These are phyloP conservation scores for Lenwebbia sp. DNA, from an alignment of 345 rosid genomes.

Conservation along the genomic window DNA sequence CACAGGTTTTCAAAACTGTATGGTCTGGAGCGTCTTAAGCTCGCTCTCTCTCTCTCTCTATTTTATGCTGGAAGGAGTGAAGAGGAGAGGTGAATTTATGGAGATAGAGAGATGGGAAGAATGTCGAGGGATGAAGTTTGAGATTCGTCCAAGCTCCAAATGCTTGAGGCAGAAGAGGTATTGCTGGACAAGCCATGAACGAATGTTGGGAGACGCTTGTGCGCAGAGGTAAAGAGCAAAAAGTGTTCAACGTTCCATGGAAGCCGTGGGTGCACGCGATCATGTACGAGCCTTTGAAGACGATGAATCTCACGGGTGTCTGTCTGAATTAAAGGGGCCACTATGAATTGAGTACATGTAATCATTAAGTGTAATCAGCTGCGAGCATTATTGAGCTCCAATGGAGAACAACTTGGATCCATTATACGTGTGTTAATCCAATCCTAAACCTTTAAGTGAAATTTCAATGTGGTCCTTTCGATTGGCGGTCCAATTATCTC, in stretches of 20 bases:
- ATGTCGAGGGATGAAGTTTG: background rate
- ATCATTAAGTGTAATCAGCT: background rate
- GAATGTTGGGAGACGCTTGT: background rate
- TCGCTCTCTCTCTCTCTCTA: background rate
- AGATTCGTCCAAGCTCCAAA: background rate
- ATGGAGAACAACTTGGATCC: background rate
- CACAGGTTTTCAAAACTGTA: background rate
- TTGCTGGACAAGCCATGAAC: background rate
- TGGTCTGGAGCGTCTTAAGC: background rate
- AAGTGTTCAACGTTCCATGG: background rate
- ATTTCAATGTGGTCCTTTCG: fast-evolving
- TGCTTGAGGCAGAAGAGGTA: background rate
- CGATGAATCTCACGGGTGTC: too few species aligned
- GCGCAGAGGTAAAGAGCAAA: background rate
- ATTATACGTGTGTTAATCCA: background rate
- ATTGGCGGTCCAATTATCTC: background rate
- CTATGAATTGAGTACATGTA: too few species aligned
- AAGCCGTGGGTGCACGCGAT: background rate
- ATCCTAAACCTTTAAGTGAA: fast-evolving
- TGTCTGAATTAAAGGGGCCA: too few species aligned
- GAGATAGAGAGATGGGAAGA: background rate
- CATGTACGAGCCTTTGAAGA: too few species aligned
- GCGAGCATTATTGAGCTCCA: background rate
- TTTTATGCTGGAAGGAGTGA: background rate
- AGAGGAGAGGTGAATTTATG: background rate